Evolutionary conservation across 2,329 filamentous ascomycete species (phyloP), one percentile per base, ranked within the genome.

Genomic region (Lasiodiplodia citricola): DNA sequence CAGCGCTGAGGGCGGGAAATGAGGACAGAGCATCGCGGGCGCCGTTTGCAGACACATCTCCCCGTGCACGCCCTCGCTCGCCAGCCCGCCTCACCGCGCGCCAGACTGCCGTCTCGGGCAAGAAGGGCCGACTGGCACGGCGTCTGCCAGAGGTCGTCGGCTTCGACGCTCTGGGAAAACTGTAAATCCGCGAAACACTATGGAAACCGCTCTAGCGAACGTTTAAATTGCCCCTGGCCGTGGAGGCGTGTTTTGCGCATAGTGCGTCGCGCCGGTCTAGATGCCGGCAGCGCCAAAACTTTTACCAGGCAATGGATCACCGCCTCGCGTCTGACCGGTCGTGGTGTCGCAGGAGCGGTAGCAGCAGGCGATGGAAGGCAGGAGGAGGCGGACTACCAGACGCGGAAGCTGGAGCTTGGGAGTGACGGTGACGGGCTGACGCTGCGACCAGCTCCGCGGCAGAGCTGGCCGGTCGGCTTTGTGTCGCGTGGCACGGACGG

Each of bases 141-240:
- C 55, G 54, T 57, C 44, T 52, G 56, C 54, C 54, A 67, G 25
- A 38, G 21, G 44, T n/a, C 8, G 25, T n/a, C 25, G 54, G 31
- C 25, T 21, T n/a, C 14, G 52, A 31, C 14, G 23, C 14, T 5
- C 25, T 28, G 55, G 55, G 31, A 52, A 64, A 64, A 37, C 60
- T 54, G 44, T 38, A 64, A 38, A 38, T 64, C 60, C 60, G 60
- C 37, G 60, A 64, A 64, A 64, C 60, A 28, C 60, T 25, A 64
- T 64, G 37, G 60, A 64, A 64, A 52, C 60, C 44, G 47, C 31
- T 64, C 60, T 64, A 64, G 52, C 44, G 47, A 64, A 64, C 60
- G 60, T 64, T 64, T 64, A 64, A 64, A 64, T 64, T 64, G 60
- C 47, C 60, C 60, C 28, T 21, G 60, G 47, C 44, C 44, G 25